These are phyloP conservation scores for Fraxinus latifolia DNA, from an alignment of 305 asterid species.

Conservation along the genomic window DNA sequence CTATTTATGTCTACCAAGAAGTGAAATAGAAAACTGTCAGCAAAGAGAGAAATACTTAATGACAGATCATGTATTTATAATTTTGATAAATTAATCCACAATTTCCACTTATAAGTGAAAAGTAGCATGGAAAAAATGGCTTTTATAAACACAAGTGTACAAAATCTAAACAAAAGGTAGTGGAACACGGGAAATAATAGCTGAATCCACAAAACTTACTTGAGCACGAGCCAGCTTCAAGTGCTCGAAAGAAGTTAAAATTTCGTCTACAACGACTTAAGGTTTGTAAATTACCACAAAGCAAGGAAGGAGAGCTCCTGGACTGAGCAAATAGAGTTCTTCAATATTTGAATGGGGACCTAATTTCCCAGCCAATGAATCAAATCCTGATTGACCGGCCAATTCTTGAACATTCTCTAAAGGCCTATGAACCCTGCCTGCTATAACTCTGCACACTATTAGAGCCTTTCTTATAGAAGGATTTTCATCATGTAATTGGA, in stretches of 20 bases:
- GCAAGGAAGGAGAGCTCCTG: constrained; percentile 89
- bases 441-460: constrained; percentile 84
- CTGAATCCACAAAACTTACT: background rate
- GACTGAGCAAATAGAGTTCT: constrained; percentile 74
- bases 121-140: background rate
- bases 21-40: background rate
- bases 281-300: constrained; percentile 73
- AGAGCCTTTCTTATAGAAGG: constrained; percentile 46
- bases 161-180: background rate
- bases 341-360: constrained; percentile 72
- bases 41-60: background rate
- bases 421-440: constrained; percentile 89
- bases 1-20: background rate
- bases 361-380: constrained; percentile 83
- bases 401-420: constrained; percentile 67
- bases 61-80: background rate
- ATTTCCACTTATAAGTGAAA: background rate
- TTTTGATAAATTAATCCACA: background rate
- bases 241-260: background rate
- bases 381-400: constrained; percentile 70
- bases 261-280: background rate
- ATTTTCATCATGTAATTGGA: constrained; percentile 27
- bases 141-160: background rate
- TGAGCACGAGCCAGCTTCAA: background rate
- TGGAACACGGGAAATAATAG: background rate